A percentile compares a stretch with the other conserved stretches of the same genome.
Conservation (phyloP, 192 early-diverging fungal species). For the Coemansia sp. region DNA sequence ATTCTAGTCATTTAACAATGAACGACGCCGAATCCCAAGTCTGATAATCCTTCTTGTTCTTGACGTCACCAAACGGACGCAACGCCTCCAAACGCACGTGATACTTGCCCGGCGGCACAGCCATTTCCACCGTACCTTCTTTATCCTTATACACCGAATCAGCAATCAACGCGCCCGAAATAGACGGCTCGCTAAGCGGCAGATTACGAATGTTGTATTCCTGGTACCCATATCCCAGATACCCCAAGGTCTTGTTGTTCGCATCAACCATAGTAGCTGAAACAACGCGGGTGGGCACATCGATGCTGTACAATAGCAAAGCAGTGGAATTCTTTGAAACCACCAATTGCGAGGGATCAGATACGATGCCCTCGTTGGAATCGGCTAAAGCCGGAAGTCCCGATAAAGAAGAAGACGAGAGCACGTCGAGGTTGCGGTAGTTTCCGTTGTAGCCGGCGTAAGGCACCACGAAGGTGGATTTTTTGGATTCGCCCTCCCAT, state of each 20-base stretch:
- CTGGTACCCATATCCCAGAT: constrained; percentile 25
- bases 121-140: neutral
- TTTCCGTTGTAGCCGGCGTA: constrained; percentile 53
- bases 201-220: constrained; percentile 21
- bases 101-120: constrained; percentile 41
- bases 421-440: constrained; percentile 27
- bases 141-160: constrained; percentile 24
- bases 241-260: constrained; percentile 21
- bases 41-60: constrained; percentile 36
- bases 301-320: constrained; percentile 9
- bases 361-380: neutral
- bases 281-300: constrained; percentile 26
- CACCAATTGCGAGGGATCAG: constrained; percentile 19
- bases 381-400: constrained; percentile 26
- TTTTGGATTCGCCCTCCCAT: constrained; percentile 15
- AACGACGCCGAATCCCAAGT: constrained; percentile 43
- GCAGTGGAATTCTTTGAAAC: constrained; percentile 5
- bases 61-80: constrained; percentile 38
- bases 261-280: constrained; percentile 21
- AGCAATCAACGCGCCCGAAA: constrained; percentile 6
- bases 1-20: constrained; percentile 1
- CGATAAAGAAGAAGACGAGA: constrained; percentile 8
- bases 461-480: constrained; percentile 27
- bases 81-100: constrained; percentile 29
- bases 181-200: constrained; percentile 2